Base-by-base conservation (phyloP, 768 basidiomycete genomes). In the Lactarius sanguifluus region DNA sequence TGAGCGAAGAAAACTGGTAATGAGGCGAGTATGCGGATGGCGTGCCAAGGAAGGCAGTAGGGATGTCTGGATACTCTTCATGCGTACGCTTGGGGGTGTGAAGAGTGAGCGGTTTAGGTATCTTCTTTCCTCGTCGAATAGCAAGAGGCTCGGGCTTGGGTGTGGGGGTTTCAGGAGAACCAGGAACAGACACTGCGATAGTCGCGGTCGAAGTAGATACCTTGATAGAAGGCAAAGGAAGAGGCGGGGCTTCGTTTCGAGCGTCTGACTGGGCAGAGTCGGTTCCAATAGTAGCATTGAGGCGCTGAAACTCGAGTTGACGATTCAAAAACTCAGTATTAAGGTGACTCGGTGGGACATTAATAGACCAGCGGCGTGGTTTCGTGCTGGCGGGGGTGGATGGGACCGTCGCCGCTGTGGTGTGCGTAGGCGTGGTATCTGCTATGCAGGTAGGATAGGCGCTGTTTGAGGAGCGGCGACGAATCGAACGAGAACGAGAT, bases 31-130 rank as follows among this genome's bases (percentile, higher is more conserved):
- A 75, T 25, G 72, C 62, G 8, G 74, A 70, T 0, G 78, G 73
- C 4, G 79, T 78, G 16, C 80, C 78, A 16, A 76, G 73, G 72
- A 81, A 82, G 8, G 81, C 77, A 18, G 77, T 79, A 7, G 80
- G 81, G 16, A 82, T 78, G 60, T 76, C 77, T 25, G 81, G 80
- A 63, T 81, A 82, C 8, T 71, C 61, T 47, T 71, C 73, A 23
- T 55, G 12, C 66, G 65, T 57, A 72, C 65, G 54, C 71, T 69
- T 43, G 64, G 70, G 47, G 40, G 52, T 20, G 55, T 66, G 56
- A 63, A 76, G 64, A 69, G 64, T 62, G 62, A 77, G 76, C 45
- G 80, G 67, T 23, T 69, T 57, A 25, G 74, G 77, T 4, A 76
- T 65, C 41, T 75, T 72, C 71, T 75, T 74, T 52, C 81, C 81